Percentiles rank a stretch among this genome's conserved stretches.
Evolutionary conservation across 1,284 basidiomycete genomes (phyloP).

Genomic region (Ceratorhiza oryzae-sativae): DNA sequence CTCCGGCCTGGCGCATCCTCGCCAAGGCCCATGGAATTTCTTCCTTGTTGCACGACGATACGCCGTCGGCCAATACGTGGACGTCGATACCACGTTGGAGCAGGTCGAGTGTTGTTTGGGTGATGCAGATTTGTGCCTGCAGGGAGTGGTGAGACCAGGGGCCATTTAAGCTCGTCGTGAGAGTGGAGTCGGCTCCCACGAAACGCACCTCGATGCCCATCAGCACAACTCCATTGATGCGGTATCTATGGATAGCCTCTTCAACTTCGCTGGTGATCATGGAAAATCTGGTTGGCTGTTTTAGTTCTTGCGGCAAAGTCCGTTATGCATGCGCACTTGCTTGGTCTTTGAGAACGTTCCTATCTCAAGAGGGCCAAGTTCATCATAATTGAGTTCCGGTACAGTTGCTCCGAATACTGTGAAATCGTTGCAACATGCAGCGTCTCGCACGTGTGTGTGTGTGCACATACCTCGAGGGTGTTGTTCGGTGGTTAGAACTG

Average conservation of each 20-base stretch:
- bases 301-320: background rate
- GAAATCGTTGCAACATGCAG: background rate
- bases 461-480: slow-evolving; percentile 37
- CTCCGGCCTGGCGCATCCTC: slow-evolving; percentile 77
- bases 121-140: slow-evolving; percentile 87
- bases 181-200: background rate
- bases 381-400: slow-evolving; percentile 36
- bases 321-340: background rate
- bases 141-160: background rate
- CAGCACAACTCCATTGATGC: slow-evolving; percentile 26
- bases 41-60: slow-evolving; percentile 76
- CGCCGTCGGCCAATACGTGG: slow-evolving; percentile 81
- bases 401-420: slow-evolving; percentile 43
- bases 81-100: slow-evolving; percentile 64
- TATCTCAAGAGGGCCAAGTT: slow-evolving; percentile 26
- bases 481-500: slow-evolving; percentile 42
- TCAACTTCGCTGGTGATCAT: slow-evolving; percentile 43
- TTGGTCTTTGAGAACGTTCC: slow-evolving; percentile 42
- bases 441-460: background rate
- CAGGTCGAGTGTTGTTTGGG: slow-evolving; percentile 80
- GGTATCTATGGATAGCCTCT: slow-evolving; percentile 16
- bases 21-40: slow-evolving; percentile 70
- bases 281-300: slow-evolving; percentile 29
- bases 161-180: slow-evolving; percentile 10
- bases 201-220: slow-evolving; percentile 37